phyloP scores from a whole-genome alignment of 139 green algal species.

The Klebsormidium nitens region DNA sequence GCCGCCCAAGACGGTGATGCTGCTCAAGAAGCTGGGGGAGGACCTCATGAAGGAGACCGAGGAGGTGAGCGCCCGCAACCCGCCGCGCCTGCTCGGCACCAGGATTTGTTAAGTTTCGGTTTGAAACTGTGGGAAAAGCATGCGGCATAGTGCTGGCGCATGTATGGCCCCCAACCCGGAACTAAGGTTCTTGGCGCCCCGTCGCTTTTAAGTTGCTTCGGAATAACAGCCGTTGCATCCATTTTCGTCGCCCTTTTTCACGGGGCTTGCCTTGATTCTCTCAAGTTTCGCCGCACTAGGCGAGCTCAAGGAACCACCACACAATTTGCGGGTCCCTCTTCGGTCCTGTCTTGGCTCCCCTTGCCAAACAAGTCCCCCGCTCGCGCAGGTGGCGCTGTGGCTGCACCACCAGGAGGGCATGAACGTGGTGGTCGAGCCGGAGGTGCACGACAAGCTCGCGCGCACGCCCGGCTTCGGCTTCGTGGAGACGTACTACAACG shows the following conservation, averaged over 20 bases:
- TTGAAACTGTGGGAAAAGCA: no score
- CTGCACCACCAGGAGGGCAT: constrained; percentile 65
- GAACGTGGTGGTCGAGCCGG: constrained; percentile 80
- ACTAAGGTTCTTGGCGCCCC: no score
- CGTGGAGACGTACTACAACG: constrained; percentile 39
- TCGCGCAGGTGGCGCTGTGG: constrained; percentile 59
- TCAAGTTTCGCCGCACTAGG: no score
- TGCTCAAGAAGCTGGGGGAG: constrained; percentile 93
- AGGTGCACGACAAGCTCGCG: constrained; percentile 57
- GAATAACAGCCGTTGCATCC: no score
- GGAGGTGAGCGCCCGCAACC: constrained; percentile 23
- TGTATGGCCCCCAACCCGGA: no score
- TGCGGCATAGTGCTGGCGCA: no score
- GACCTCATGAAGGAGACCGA: constrained; percentile 65
- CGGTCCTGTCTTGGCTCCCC: neutral
- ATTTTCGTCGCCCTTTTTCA: no score
- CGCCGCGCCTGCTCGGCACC: constrained; percentile 5
- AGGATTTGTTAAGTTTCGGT: neutral
- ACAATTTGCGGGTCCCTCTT: neutral
- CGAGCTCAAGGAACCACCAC: no score
- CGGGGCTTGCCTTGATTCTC: no score
- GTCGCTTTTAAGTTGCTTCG: no score
- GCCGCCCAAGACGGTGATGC: constrained; percentile 76
- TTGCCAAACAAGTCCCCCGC: neutral
- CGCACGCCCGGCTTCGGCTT: constrained; percentile 36